Evolutionary conservation across 805 yeast species (phyloP), one percentile per base, ranked within the genome.

Genomic region (Jamesozyma spencerorum): DNA sequence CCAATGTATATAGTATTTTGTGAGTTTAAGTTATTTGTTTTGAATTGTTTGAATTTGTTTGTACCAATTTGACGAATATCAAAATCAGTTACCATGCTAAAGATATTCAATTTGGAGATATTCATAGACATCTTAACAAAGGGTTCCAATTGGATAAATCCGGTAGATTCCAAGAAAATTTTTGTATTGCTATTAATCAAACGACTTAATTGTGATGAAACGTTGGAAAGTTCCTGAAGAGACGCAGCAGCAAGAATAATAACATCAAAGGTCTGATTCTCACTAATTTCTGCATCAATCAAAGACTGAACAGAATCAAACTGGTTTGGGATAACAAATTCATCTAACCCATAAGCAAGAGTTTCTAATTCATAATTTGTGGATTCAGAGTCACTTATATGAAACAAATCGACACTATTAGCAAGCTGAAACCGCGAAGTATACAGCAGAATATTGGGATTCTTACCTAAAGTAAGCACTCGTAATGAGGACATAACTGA

Each of bases 71-170:
- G 47, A 42, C 79, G 67, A 34, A 78, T 63, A 54, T 80, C 85
- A 38, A 69, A 69, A 57, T 79, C 84, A 37, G 75, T 69, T 74
- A 80, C 72, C 33, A 80, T 72, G 34, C 82, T 74, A 40, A 75
- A 64, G 14, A 77, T 66, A 12, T 66, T 68, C 43, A 62, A 42
- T 19, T 57, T 47, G 47, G 67, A 45, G 51, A 52, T 26, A 61
- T 61, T 57, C 43, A 68, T 57, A 15, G 67, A 64, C 56, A 74
- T 64, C 47, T 65, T 68, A 31, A 80, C 70, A 54, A 81, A 81
- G 6, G 84, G 82, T 57, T 83, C 90, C 39, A 83, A 58, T 56
- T 80, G 80, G 42, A 83, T 74, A 54, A 74, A 82, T 3, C 85
- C 85, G 2, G 85, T 75, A 37, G 79, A 72, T 60, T 83, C 94